Evolutionary conservation across 116 monocot species (phyloP), one percentile per base, ranked within the genome.

Genomic region (Cymodocea nodosa): DNA sequence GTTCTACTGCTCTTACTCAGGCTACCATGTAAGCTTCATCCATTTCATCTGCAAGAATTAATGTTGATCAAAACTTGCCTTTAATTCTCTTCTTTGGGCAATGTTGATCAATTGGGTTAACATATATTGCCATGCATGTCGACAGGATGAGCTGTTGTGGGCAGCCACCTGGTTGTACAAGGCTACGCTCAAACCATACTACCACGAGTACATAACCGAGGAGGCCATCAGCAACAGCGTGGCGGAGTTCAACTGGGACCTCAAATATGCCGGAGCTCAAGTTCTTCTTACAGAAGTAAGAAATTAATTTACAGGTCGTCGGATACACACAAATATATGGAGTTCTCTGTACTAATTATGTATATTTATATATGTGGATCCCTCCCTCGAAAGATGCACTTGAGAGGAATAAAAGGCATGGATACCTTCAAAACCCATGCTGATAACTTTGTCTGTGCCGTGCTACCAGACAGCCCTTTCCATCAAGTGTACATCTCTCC

Each of bases 1-100:
- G 22, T 87, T 90, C 83, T 97, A 97, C 68, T 97, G 87, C 73
- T 97, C 91, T 65, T 87, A 68, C 51, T 97, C 97, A 6, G 97
- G 97, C 57, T 87, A 79, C 66, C 72, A 91, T 69, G 95, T 95
- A 76, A 34, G 13, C 35, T 23, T 35, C 19, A 62, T 34, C 48
- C 19, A 35, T 20, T 39, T 19, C 40, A 0, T 44, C 9, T 44
- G 44, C 44, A 44, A 10, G 44, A 44, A n/a, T n/a, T n/a, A n/a
- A 10, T 44, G 11, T 12, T 44, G 30, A 30, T 30, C 30, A 3
- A 30, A 30, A 30, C 44, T 12, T 44, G 7, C 44, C 9, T 44
- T 37, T 4, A 37, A 4, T 37, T 64, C 44, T 49, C 37, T 40
- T 18, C 4, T 16, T 3, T 19, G 2, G 15, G 24, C 1, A 17